A percentile compares a stretch with the other conserved stretches of the same genome.
These are phyloP conservation scores for Hortiboletus flavorubellus DNA, from an alignment of 768 basidiomycete species.

Conservation along the genomic window DNA sequence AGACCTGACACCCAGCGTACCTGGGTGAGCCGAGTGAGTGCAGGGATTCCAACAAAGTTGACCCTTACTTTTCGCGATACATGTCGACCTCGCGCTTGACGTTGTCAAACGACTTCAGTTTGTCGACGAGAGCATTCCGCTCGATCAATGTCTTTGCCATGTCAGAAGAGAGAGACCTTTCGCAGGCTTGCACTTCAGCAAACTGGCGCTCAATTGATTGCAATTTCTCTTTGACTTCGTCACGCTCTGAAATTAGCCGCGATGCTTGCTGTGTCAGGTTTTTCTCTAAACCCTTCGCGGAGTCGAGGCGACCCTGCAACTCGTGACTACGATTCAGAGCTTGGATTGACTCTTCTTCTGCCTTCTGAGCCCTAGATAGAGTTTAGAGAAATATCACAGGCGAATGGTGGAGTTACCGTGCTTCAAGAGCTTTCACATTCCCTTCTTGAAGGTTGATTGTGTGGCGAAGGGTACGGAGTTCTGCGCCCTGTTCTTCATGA, in stretches of 20 bases:
- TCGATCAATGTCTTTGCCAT: conserved; percentile 17
- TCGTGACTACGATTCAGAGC: conserved; percentile 23
- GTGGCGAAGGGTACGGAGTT: conserved; percentile 30
- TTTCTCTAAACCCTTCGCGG: conserved; percentile 22
- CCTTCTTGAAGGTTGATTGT: conserved; percentile 31
- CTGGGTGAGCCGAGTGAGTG: conserved; percentile 10
- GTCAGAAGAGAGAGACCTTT: conserved; percentile 17
- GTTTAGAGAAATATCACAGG: conserved; percentile 7
- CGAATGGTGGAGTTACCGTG: conserved; percentile 17
- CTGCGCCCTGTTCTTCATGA: conserved; percentile 22
- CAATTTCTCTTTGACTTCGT: conserved; percentile 18
- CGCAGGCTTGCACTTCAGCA: conserved; percentile 16
- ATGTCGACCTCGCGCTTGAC: conserved; percentile 17
- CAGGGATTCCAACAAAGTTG: background rate
- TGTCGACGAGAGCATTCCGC: conserved; percentile 19
- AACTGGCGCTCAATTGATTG: conserved; percentile 14
- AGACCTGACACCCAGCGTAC: conserved; percentile 17
- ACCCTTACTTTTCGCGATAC: conserved; percentile 27
- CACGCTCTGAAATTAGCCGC: conserved; percentile 25
- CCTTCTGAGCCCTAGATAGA: conserved; percentile 15
- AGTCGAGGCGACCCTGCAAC: conserved; percentile 28
- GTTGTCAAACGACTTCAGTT: conserved; percentile 17
- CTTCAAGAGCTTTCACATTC: conserved; percentile 23
- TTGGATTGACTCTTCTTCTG: conserved; percentile 18
- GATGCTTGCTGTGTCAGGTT: conserved; percentile 24